A percentile compares a stretch with the other conserved stretches of the same genome.
Evolutionary conservation across 345 rosid genomes (phyloP).

Genomic region (Trapa incisa): DNA sequence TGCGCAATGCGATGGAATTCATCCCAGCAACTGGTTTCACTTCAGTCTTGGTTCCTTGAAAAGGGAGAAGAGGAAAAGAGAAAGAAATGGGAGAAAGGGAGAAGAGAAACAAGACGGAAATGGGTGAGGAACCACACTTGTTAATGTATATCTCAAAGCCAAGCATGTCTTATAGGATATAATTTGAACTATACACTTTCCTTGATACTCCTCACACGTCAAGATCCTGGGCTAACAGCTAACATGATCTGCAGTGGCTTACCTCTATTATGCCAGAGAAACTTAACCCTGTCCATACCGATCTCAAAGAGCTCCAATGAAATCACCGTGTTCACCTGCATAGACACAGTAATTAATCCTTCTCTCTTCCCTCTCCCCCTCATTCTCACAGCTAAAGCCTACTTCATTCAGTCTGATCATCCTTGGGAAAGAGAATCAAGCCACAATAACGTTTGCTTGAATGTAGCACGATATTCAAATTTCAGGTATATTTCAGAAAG

Average conservation of each 20-base stretch:
- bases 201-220: constrained; percentile 10
- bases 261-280: constrained; percentile 27
- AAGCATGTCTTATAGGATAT: constrained; percentile 9
- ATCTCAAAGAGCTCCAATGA: constrained; percentile 28
- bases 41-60: constrained; percentile 11
- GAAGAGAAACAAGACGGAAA: constrained; percentile 11
- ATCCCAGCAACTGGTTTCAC: constrained; percentile 31
- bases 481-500: neutral
- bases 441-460: neutral
- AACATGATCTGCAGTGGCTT: constrained; percentile 23
- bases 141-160: constrained; percentile 7
- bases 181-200: constrained; percentile 3
- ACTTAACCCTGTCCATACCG: constrained; percentile 27
- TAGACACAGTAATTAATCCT: constrained; percentile 28
- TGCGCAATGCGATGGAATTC: constrained; percentile 16
- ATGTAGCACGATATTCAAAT: neutral
- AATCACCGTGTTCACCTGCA: constrained; percentile 35
- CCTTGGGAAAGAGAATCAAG: constrained; percentile 3
- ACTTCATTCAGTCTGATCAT: constrained; percentile 12
- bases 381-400: constrained; percentile 16
- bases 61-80: constrained; percentile 2
- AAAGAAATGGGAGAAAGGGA: constrained; percentile 2
- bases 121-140: constrained; percentile 20
- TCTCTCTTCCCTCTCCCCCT: constrained; percentile 22
- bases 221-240: constrained; percentile 13